phyloP scores from a whole-genome alignment of 2,329 filamentous ascomycete genomes.

The Colletotrichum higginsianum region DNA sequence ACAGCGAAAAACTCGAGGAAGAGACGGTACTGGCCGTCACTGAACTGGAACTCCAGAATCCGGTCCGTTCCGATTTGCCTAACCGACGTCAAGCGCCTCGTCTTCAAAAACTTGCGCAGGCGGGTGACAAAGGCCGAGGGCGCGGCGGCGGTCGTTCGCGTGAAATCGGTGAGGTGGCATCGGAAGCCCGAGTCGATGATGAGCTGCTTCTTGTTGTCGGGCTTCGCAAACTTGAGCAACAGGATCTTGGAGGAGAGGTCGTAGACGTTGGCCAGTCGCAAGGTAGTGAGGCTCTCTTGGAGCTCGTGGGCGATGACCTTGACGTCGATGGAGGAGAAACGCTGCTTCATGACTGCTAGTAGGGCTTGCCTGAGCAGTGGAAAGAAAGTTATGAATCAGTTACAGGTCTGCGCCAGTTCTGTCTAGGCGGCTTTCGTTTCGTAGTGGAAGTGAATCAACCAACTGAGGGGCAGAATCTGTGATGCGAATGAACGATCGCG shows the following conservation, averaged over 20 bases:
- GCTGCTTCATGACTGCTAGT: constrained; percentile 77
- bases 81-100: constrained; percentile 84
- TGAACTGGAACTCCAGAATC: constrained; percentile 93
- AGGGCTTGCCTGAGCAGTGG: background rate
- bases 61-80: constrained; percentile 92
- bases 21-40: constrained; percentile 88
- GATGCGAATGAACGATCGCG: constrained; percentile 37
- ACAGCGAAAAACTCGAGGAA: constrained; percentile 95
- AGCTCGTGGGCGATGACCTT: constrained; percentile 96
- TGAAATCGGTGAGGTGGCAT: constrained; percentile 93
- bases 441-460: constrained; percentile 2
- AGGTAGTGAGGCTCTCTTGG: constrained; percentile 78
- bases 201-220: constrained; percentile 89
- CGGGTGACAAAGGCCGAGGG: constrained; percentile 90
- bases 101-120: constrained; percentile 90
- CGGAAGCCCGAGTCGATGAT: constrained; percentile 96
- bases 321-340: constrained; percentile 85
- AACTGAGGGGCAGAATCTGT: constrained; percentile 40
- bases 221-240: constrained; percentile 94
- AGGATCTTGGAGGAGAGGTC: constrained; percentile 97
- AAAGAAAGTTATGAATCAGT: background rate
- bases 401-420: constrained; percentile 7
- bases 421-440: constrained; percentile 24
- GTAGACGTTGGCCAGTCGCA: constrained; percentile 94
- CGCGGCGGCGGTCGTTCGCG: constrained; percentile 85